Conservation (phyloP, 371 early-diverging fungal genomes). For the Actinomucor elegans region DNA sequence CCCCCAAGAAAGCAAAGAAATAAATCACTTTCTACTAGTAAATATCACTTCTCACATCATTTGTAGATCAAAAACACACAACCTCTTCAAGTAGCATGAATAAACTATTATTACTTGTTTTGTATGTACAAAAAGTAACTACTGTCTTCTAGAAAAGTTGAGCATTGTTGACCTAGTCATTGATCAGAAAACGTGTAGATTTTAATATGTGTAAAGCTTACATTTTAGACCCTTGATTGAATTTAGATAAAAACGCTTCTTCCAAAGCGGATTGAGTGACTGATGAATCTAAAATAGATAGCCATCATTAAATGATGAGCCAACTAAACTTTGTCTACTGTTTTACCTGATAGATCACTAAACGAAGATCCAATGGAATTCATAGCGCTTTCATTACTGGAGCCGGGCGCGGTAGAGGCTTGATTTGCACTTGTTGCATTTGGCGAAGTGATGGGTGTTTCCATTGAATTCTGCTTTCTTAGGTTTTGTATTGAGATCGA, state of each 20-base stretch:
- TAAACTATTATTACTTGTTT: too few relatives aligned
- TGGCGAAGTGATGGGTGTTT: constrained; percentile 3
- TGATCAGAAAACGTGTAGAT: neutral
- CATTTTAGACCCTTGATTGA: constrained; percentile 57
- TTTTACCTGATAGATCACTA: constrained; percentile 59
- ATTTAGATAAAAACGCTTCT: constrained; percentile 58
- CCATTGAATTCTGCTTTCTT: constrained; percentile 1
- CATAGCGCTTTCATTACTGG: constrained; percentile 37
- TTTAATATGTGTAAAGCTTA: constrained; percentile 16
- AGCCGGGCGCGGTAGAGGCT: constrained; percentile 6
- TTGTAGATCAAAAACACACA: constrained; percentile 12
- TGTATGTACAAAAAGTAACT: too few relatives aligned
- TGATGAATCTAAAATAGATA: constrained; percentile 52
- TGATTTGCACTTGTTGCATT: neutral
- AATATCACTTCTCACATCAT: neutral
- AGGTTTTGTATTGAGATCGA: constrained; percentile 16
- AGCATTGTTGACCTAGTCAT: constrained; percentile 14
- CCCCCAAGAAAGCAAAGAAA: constrained; percentile 26
- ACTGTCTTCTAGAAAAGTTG: constrained; percentile 16
- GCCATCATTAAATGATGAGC: too few relatives aligned
- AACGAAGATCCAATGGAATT: constrained; percentile 58
- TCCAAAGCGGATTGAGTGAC: constrained; percentile 63
- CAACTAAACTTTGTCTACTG: too few relatives aligned
- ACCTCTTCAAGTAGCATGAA: too few relatives aligned
- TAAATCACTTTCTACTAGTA: constrained; percentile 1